phyloP scores from a whole-genome alignment of 805 yeast genomes.

The Candida schatavii region DNA sequence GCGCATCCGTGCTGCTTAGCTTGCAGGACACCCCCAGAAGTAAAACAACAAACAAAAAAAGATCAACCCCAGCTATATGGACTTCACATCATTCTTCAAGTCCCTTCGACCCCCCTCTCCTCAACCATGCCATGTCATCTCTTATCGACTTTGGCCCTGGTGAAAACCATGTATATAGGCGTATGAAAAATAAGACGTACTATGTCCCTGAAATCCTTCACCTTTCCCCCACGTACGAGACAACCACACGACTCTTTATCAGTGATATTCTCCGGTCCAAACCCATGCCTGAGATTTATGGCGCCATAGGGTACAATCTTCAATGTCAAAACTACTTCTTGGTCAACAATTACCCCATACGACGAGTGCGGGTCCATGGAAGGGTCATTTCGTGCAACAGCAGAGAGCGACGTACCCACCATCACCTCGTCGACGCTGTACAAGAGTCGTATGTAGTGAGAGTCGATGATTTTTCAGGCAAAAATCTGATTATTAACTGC shows the following conservation, averaged over 20 bases:
- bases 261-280: conserved; percentile 23
- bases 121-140: neutral
- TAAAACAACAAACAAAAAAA: too few relatives aligned
- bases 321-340: conserved; percentile 12
- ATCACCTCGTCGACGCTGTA: too few relatives aligned
- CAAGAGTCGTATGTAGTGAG: conserved; percentile 13
- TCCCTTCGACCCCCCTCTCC: neutral
- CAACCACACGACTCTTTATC: conserved; percentile 24
- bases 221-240: conserved; percentile 22
- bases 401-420: too few relatives aligned
- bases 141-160: conserved; percentile 33
- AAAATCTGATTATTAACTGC: conserved; percentile 24
- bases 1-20: too few relatives aligned
- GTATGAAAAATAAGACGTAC: conserved; percentile 18
- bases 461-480: conserved; percentile 36
- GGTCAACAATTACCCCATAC: conserved; percentile 35
- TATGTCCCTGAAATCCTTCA: conserved; percentile 37
- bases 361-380: conserved; percentile 23
- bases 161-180: conserved; percentile 29
- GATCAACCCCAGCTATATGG: too few relatives aligned
- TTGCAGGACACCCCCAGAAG: too few relatives aligned
- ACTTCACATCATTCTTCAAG: neutral
- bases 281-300: conserved; percentile 15
- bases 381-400: conserved; percentile 17
- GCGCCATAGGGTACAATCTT: conserved; percentile 11